Conservation (phyloP, 2,329 filamentous ascomycete genomes). For the Pseudocercospora fijiensis region DNA sequence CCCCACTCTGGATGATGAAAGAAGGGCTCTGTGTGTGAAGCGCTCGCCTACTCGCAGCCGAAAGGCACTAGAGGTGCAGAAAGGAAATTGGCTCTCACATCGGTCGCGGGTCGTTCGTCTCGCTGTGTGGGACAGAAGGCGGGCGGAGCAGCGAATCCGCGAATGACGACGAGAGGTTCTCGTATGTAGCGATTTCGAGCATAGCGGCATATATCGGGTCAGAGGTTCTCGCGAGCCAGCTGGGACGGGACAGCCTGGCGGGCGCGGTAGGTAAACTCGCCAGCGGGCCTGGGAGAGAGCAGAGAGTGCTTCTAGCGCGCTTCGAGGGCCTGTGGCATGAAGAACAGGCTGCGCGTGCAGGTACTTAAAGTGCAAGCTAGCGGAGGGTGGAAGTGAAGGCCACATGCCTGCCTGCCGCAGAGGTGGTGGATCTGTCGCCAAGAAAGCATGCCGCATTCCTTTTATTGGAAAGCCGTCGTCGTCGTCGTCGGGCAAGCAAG, state of each 20-base stretch:
- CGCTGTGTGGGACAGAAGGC: not conserved
- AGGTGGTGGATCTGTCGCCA: not conserved
- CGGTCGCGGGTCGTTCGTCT: slow-evolving; percentile 5
- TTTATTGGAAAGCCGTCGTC: too few species aligned
- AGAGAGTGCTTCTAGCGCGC: slow-evolving; percentile 15
- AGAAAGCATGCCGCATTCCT: not conserved
- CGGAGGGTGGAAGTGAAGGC: not conserved
- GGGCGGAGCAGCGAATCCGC: not conserved
- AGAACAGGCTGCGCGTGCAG: not conserved
- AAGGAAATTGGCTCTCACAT: slow-evolving; percentile 15
- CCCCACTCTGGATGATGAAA: slow-evolving; percentile 11
- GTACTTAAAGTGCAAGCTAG: slow-evolving; percentile 6
- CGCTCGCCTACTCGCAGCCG: slow-evolving; percentile 23
- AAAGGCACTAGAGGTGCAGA: slow-evolving; percentile 14
- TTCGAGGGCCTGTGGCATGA: slow-evolving; percentile 7
- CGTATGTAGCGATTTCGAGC: slow-evolving; percentile 5
- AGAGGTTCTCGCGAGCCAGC: slow-evolving; percentile 6
- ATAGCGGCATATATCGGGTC: slow-evolving; percentile 1
- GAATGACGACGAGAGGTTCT: slow-evolving; percentile 9
- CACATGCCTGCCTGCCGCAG: not conserved
- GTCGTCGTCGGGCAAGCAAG: not conserved
- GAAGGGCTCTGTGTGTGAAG: slow-evolving; percentile 12
- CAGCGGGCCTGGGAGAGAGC: slow-evolving; percentile 7
- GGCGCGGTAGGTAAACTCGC: slow-evolving; percentile 14
- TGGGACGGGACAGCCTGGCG: slow-evolving; percentile 11